Evolutionary conservation across 1,284 basidiomycete species (phyloP).

Genomic region (Wolfiporia cocos): DNA sequence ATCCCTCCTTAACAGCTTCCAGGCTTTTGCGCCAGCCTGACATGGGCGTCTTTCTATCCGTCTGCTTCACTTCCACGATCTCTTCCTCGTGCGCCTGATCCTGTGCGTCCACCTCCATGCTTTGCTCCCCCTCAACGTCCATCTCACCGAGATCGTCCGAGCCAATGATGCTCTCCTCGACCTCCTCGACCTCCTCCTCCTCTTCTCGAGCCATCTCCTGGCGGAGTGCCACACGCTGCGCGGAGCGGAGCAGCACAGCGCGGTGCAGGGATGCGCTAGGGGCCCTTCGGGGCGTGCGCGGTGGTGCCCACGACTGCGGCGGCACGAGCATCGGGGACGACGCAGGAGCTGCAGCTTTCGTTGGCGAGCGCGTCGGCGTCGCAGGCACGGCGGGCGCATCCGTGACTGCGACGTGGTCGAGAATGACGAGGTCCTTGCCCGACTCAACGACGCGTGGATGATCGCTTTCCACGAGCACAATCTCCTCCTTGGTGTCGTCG

Average conservation of each 20-base stretch:
- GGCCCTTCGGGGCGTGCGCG: constrained; percentile 39
- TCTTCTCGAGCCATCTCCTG: constrained; percentile 28
- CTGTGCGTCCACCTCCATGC: constrained; percentile 29
- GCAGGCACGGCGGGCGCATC: constrained; percentile 13
- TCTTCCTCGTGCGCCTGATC: constrained; percentile 24
- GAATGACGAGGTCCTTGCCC: constrained; percentile 62
- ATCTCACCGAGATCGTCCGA: constrained; percentile 25
- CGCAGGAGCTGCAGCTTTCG: constrained; percentile 11
- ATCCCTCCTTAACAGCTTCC: constrained; percentile 24
- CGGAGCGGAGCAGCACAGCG: constrained; percentile 62
- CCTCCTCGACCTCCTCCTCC: constrained; percentile 21
- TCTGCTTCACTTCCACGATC: constrained; percentile 22
- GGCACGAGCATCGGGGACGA: constrained; percentile 12
- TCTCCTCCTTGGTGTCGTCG: constrained; percentile 36
- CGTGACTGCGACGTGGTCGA: constrained; percentile 50
- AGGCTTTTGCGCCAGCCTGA: constrained; percentile 30
- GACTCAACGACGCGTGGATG: constrained; percentile 63
- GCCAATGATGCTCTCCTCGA: constrained; percentile 22
- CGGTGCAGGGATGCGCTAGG: constrained; percentile 51
- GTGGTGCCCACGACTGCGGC: constrained; percentile 19
- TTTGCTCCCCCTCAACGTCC: constrained; percentile 33
- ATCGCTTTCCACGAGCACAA: constrained; percentile 61
- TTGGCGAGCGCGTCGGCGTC: constrained; percentile 4
- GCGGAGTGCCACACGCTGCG: constrained; percentile 48
- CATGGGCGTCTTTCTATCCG: constrained; percentile 31